Evolutionary conservation across 495 filamentous ascomycete genomes (phyloP).

Genomic region (Sphaerosporella brunnea): DNA sequence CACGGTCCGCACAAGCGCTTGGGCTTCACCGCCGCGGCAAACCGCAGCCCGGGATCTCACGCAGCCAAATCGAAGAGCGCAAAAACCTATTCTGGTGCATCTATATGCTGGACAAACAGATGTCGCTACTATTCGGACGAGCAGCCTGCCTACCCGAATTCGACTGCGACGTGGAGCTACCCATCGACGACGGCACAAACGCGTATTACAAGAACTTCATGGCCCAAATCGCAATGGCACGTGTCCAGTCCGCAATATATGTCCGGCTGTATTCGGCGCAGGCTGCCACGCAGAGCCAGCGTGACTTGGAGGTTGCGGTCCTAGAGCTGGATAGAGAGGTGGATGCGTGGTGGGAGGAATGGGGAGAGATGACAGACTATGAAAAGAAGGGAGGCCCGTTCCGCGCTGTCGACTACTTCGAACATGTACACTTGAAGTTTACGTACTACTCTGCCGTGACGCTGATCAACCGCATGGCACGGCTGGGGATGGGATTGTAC

Average conservation of each 20-base stretch:
- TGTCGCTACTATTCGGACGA: slow-evolving; percentile 22
- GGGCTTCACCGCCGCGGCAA: slow-evolving; percentile 25
- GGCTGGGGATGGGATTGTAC: slow-evolving; percentile 14
- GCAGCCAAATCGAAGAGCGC: slow-evolving; percentile 21
- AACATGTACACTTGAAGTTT: slow-evolving; percentile 14
- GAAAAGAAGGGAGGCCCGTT: slow-evolving; percentile 1
- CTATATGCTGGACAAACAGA: slow-evolving; percentile 20
- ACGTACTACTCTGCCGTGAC: slow-evolving; percentile 15
- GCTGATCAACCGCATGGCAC: slow-evolving; percentile 17
- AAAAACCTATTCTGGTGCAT: slow-evolving; percentile 27
- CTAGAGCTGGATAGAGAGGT: slow-evolving; percentile 14
- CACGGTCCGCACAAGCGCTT: slow-evolving; percentile 21
- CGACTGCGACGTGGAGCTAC: slow-evolving; percentile 22
- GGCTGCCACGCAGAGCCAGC: slow-evolving; percentile 6
- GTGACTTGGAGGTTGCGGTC: slow-evolving; percentile 14
- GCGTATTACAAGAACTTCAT: slow-evolving; percentile 16
- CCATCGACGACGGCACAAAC: slow-evolving; percentile 12
- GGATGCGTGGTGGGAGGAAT: slow-evolving; percentile 17
- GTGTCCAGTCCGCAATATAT: slow-evolving; percentile 22
- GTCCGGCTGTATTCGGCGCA: slow-evolving; percentile 20
- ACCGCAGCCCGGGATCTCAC: slow-evolving; percentile 8
- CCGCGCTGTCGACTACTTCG: slow-evolving; percentile 10
- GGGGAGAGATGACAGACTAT: neutral
- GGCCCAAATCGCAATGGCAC: slow-evolving; percentile 16
- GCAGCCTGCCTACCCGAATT: slow-evolving; percentile 23